Evolutionary conservation across 805 yeast species (phyloP).

Genomic region (Yueomyces sp.): DNA sequence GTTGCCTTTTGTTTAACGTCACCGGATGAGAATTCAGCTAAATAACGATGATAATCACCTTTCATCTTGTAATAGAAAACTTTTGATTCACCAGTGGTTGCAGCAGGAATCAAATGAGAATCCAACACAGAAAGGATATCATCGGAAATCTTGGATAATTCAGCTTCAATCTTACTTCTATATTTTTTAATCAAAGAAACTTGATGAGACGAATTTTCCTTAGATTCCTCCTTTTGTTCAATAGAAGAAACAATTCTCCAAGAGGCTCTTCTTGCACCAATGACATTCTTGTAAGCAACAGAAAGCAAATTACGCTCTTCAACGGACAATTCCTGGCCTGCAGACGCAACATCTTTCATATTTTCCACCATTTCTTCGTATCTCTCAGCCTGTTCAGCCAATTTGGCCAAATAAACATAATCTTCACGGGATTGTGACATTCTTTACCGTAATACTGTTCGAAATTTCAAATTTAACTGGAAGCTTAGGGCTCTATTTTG

Average conservation of each 20-base stretch:
- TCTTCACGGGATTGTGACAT: conserved; percentile 91
- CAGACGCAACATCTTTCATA: conserved; percentile 91
- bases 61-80: conserved; percentile 98
- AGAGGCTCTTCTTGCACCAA: conserved; percentile 96
- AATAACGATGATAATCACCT: conserved; percentile 98
- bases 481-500: too few species aligned
- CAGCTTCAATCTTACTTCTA: conserved; percentile 88
- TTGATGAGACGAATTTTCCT: conserved; percentile 61
- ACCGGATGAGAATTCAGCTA: conserved; percentile 89
- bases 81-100: conserved; percentile 94
- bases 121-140: conserved; percentile 83
- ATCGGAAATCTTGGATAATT: conserved; percentile 85
- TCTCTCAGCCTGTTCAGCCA: conserved; percentile 99
- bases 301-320: conserved; percentile 93
- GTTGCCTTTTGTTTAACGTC: conserved; percentile 91
- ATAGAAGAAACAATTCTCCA: conserved; percentile 96
- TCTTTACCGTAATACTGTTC: too few species aligned
- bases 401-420: conserved; percentile 93
- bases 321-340: conserved; percentile 85
- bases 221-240: conserved; percentile 92
- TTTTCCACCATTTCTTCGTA: conserved; percentile 97
- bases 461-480: too few species aligned
- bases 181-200: conserved; percentile 82
- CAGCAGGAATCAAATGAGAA: conserved; percentile 83
- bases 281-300: conserved; percentile 93